Conservation (phyloP, 1,284 basidiomycete species). For the Tylopilus orsonianus region DNA sequence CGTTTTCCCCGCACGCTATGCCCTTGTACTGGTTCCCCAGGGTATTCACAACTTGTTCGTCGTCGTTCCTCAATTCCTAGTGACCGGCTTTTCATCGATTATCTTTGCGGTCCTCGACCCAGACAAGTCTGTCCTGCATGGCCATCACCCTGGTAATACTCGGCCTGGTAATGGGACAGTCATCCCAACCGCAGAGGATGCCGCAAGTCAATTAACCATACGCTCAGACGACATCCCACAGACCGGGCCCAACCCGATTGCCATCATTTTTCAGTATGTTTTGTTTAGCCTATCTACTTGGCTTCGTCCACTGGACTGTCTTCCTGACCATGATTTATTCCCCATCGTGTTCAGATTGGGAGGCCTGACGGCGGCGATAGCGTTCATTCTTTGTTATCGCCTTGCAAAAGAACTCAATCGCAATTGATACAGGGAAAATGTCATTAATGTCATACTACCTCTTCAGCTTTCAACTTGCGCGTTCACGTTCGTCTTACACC, state of each 20-base stretch:
- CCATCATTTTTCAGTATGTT: conserved; percentile 71
- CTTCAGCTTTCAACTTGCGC: background rate
- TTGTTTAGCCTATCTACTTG: too few relatives aligned
- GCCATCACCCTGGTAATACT: conserved; percentile 36
- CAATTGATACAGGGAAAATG: conserved; percentile 31
- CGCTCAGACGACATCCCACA: conserved; percentile 17
- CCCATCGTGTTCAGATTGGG: conserved; percentile 53
- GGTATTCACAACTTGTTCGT: conserved; percentile 92
- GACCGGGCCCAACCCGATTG: conserved; percentile 61
- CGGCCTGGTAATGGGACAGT: conserved; percentile 29
- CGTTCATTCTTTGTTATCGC: conserved; percentile 67
- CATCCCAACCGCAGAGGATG: conserved; percentile 12
- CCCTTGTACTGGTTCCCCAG: conserved; percentile 37
- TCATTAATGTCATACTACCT: background rate
- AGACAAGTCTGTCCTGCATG: conserved; percentile 45
- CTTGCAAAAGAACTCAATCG: conserved; percentile 61
- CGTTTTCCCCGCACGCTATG: background rate
- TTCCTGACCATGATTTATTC: background rate
- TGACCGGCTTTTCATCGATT: conserved; percentile 64
- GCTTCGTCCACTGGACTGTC: background rate
- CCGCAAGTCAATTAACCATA: conserved; percentile 3
- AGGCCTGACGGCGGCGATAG: conserved; percentile 68
- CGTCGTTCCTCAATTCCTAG: conserved; percentile 74
- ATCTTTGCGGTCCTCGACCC: conserved; percentile 69
- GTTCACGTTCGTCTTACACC: background rate